phyloP scores from a whole-genome alignment of 2,329 filamentous ascomycete species.

The Cytospora mali region DNA sequence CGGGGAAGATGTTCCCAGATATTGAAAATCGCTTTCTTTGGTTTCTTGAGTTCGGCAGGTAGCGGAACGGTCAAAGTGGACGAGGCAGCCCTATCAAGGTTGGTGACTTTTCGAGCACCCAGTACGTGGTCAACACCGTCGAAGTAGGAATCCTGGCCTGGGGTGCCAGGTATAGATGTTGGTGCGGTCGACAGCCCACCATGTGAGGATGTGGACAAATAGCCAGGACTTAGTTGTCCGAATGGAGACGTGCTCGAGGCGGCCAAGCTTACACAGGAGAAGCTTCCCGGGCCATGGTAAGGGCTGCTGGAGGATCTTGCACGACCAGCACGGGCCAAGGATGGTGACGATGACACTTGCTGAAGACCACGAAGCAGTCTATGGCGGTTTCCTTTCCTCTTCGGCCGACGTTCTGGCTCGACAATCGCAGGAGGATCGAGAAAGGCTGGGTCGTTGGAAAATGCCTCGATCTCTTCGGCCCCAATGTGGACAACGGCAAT shows the following conservation, averaged over 20 bases:
- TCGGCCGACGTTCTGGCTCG: slow-evolving; percentile 45
- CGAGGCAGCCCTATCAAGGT: slow-evolving; percentile 44
- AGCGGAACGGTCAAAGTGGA: slow-evolving; percentile 53
- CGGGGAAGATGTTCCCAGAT: slow-evolving; percentile 82
- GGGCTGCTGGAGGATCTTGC: slow-evolving; percentile 69
- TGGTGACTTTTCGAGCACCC: slow-evolving; percentile 58
- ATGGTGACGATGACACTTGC: slow-evolving; percentile 79
- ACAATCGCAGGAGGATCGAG: slow-evolving; percentile 22
- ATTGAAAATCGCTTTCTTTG: slow-evolving; percentile 52
- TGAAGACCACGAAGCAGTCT: slow-evolving; percentile 74
- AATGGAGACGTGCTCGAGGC: slow-evolving; percentile 46
- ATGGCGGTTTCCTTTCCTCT: slow-evolving; percentile 65
- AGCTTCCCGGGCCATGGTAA: slow-evolving; percentile 57
- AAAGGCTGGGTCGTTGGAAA: slow-evolving; percentile 27
- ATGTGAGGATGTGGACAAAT: slow-evolving; percentile 36
- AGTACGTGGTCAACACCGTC: slow-evolving; percentile 51
- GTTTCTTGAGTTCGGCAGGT: slow-evolving; percentile 63
- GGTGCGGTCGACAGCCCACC: slow-evolving; percentile 40
- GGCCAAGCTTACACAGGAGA: slow-evolving; percentile 59
- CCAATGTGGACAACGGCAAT: slow-evolving; percentile 21
- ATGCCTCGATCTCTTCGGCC: slow-evolving; percentile 27
- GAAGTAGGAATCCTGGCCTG: slow-evolving; percentile 44
- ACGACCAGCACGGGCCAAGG: slow-evolving; percentile 65
- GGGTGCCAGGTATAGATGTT: slow-evolving; percentile 44
- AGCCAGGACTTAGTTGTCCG: slow-evolving; percentile 39